Conservation (phyloP, 352 stramenopile genomes). For the Phytopythium chamaehyphon region DNA sequence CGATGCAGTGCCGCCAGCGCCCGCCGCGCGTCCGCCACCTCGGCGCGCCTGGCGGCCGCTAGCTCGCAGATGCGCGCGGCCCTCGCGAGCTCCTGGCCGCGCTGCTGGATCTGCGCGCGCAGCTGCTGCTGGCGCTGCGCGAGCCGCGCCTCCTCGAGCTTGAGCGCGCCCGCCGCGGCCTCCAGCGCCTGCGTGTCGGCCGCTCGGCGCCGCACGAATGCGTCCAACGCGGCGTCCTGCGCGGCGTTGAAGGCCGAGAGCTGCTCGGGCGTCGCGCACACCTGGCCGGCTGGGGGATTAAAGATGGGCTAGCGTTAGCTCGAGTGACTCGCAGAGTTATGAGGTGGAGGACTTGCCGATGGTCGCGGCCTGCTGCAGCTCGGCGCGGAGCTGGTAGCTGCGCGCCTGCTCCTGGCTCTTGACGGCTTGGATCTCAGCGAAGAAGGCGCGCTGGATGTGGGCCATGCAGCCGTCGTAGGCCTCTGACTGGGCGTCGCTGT, state of each 20-base stretch:
- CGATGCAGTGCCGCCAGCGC: constrained; percentile 37
- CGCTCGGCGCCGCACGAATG: constrained; percentile 25
- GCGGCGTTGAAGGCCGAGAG: constrained; percentile 25
- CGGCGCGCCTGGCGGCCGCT: constrained; percentile 22
- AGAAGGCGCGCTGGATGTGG: constrained; percentile 28
- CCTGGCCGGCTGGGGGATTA: constrained; percentile 19
- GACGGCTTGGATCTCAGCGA: constrained; percentile 31
- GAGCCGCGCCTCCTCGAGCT: constrained; percentile 40
- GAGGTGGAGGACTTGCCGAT: constrained; percentile 20
- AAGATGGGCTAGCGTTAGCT: not conserved
- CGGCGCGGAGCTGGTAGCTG: constrained; percentile 24
- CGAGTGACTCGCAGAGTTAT: not conserved
- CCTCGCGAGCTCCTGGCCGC: constrained; percentile 26
- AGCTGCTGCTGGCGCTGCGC: constrained; percentile 50
- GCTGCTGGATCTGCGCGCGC: constrained; percentile 28
- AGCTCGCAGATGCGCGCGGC: constrained; percentile 28
- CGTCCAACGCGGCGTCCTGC: constrained; percentile 19
- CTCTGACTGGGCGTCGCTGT: constrained; percentile 3
- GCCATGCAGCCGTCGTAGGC: constrained; percentile 15
- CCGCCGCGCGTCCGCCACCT: constrained; percentile 36
- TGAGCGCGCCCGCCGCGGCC: constrained; percentile 20
- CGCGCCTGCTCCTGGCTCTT: constrained; percentile 32
- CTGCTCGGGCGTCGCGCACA: constrained; percentile 18
- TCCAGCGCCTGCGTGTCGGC: constrained; percentile 20
- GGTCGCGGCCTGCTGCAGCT: constrained; percentile 20